Evolutionary conservation across 345 rosid genomes (phyloP), one percentile per base, ranked within the genome.

Genomic region (Arabidopsis suecica): DNA sequence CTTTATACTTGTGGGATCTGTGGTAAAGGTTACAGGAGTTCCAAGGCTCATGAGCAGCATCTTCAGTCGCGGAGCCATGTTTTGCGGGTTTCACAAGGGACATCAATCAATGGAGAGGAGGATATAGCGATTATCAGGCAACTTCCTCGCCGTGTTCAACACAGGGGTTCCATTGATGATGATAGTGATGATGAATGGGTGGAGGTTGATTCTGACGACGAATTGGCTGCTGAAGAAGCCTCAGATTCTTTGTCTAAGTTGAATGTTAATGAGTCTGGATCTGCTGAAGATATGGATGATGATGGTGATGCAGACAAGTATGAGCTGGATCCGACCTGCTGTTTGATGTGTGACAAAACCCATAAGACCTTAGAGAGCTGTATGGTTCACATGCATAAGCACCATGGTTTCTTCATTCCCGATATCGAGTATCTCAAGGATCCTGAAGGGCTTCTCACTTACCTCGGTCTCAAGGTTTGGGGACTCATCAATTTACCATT

Each of bases 341-440:
- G 99, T 87, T 88, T 90, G 79, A 89, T 92, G 91, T 95, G 99
- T 65, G 94, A 95, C 76, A 79, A 61, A 16, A 71, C 80, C 48
- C 93, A 92, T 57, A 68, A 76, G 60, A 78, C 73, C 44, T 73
- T 90, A 22, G 98, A 92, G 75, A 84, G 58, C 32, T 95, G 98
- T 84, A 93, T 95, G 90, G 91, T 88, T 80, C 99, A 93, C 82
- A 91, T 93, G 99, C 98, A 96, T 80, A 90, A 85, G 86, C 81
- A 86, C 3, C 97, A 95, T 74, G 96, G 98, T 4, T 95, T 95
- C 80, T 90, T 88, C 72, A 78, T 92, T 70, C 98, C 99, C 7
- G 98, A 95, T 68, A 79, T 90, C 36, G 93, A 88, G 83, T 95
- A 84, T 80, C 82, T 95, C 59, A 95, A 87, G 77, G 96, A 95